A percentile compares a stretch with the other conserved stretches of the same genome.
phyloP scores from a whole-genome alignment of 192 early-diverging fungal species.

The Obelidium mucronatum region DNA sequence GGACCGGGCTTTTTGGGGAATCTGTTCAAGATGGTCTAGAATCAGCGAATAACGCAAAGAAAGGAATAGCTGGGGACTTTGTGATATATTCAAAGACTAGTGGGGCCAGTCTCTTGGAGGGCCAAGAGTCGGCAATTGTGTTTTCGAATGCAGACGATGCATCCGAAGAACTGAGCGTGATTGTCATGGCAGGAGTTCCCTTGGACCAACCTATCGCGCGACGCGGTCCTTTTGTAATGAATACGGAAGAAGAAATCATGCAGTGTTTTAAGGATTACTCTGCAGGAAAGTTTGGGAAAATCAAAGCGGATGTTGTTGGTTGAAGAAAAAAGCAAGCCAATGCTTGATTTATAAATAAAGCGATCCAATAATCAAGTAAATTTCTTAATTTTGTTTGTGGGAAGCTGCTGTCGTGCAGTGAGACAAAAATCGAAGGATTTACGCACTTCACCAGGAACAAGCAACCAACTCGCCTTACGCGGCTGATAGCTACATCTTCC shows the following conservation, averaged over 20 bases:
- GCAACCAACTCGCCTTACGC: no score
- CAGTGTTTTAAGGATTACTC: conserved; percentile 66
- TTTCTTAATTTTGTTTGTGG: no score
- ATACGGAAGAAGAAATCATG: conserved; percentile 62
- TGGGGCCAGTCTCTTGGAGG: not conserved
- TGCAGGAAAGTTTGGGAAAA: conserved; percentile 61
- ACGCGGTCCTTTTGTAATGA: conserved; percentile 76
- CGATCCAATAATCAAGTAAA: no score
- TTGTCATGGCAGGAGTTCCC: conserved; percentile 57
- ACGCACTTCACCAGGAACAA: no score
- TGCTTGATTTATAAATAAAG: no score
- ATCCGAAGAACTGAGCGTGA: conserved; percentile 32
- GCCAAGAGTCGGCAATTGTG: not conserved
- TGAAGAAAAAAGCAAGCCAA: not conserved
- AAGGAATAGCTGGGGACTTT: conserved; percentile 1
- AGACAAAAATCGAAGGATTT: no score
- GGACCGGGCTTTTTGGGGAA: conserved; percentile 12
- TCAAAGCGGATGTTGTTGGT: conserved; percentile 7
- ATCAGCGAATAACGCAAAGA: not conserved
- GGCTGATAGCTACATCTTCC: no score
- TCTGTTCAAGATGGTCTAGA: conserved; percentile 43
- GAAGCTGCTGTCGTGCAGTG: no score
- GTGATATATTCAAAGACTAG: not conserved
- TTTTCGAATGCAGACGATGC: conserved; percentile 36
- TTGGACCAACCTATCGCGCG: conserved; percentile 63